Evolutionary conservation across 768 basidiomycete species (phyloP).

Genomic region (Leccinum obscurum): DNA sequence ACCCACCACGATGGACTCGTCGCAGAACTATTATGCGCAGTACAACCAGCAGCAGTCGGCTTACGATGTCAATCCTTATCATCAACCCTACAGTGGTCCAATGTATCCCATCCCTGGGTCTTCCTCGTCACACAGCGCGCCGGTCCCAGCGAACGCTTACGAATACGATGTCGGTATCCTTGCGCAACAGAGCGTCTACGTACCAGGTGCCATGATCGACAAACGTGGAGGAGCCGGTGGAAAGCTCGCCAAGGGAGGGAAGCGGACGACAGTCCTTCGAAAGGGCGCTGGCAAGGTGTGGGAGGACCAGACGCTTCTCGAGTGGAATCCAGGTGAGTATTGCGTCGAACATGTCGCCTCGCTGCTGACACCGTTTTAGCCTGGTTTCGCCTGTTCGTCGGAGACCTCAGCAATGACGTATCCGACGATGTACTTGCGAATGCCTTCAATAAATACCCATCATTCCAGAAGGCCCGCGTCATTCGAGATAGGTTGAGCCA

Average conservation of each 20-base stretch:
- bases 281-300: slow-evolving; percentile 97
- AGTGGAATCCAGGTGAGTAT: slow-evolving; percentile 93
- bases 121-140: slow-evolving; percentile 68
- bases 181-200: slow-evolving; percentile 90
- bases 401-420: slow-evolving; percentile 97
- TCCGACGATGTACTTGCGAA: slow-evolving; percentile 92
- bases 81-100: slow-evolving; percentile 77
- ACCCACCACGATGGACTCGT: slow-evolving; percentile 26
- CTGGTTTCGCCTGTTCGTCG: slow-evolving; percentile 97
- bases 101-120: slow-evolving; percentile 65
- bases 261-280: slow-evolving; percentile 89
- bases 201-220: slow-evolving; percentile 88
- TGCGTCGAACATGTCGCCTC: neutral
- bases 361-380: slow-evolving; percentile 44
- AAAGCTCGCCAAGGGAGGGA: slow-evolving; percentile 85
- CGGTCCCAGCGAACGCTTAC: slow-evolving; percentile 87
- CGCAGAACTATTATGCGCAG: slow-evolving; percentile 48
- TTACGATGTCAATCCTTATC: slow-evolving; percentile 74
- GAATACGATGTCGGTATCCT: slow-evolving; percentile 91
- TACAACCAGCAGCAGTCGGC: slow-evolving; percentile 54
- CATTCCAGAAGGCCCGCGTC: slow-evolving; percentile 94
- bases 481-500: slow-evolving; percentile 92
- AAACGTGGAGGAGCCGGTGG: slow-evolving; percentile 85
- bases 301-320: slow-evolving; percentile 96
- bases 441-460: slow-evolving; percentile 91